Evolutionary conservation across 2,329 filamentous ascomycete genomes (phyloP).

Genomic region (Tolypocladium ophioglossoides): DNA sequence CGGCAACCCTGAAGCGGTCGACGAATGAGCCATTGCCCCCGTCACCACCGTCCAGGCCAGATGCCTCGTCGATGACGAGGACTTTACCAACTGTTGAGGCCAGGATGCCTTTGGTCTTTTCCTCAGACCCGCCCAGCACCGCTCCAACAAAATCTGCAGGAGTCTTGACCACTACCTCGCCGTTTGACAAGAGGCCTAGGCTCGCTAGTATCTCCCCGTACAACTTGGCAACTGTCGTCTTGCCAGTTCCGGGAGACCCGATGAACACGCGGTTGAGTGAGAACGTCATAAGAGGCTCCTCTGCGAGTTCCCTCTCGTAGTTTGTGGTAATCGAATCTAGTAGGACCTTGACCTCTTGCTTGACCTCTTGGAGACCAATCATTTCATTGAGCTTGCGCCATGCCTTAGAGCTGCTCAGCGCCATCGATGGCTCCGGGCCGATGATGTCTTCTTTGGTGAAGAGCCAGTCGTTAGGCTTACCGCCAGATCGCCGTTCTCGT

Average conservation of each 20-base stretch:
- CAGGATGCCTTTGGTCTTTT: slow-evolving; percentile 62
- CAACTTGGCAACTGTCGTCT: slow-evolving; percentile 64
- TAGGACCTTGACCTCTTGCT: slow-evolving; percentile 45
- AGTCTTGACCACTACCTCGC: slow-evolving; percentile 63
- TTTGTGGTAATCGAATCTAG: slow-evolving; percentile 52
- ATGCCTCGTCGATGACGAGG: slow-evolving; percentile 72
- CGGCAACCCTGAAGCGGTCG: slow-evolving; percentile 46
- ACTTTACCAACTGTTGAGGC: slow-evolving; percentile 59
- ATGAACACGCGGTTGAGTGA: slow-evolving; percentile 61
- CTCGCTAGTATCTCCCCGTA: slow-evolving; percentile 60
- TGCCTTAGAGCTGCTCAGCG: slow-evolving; percentile 38
- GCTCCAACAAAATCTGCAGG: slow-evolving; percentile 63
- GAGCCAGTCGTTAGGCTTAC: slow-evolving; percentile 42
- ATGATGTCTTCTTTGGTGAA: slow-evolving; percentile 61
- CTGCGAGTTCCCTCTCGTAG: slow-evolving; percentile 53
- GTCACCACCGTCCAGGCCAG: slow-evolving; percentile 44
- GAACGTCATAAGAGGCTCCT: slow-evolving; percentile 47
- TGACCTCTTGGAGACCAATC: slow-evolving; percentile 51
- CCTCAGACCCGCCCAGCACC: slow-evolving; percentile 55
- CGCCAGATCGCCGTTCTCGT: slow-evolving; percentile 29
- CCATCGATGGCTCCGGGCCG: slow-evolving; percentile 51
- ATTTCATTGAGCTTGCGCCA: slow-evolving; percentile 49
- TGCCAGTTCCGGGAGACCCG: slow-evolving; percentile 64
- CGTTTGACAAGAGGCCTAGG: slow-evolving; percentile 55
- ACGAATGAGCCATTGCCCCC: slow-evolving; percentile 7